phyloP scores from a whole-genome alignment of 2,329 filamentous ascomycete species.

The Colletotrichum agaves region DNA sequence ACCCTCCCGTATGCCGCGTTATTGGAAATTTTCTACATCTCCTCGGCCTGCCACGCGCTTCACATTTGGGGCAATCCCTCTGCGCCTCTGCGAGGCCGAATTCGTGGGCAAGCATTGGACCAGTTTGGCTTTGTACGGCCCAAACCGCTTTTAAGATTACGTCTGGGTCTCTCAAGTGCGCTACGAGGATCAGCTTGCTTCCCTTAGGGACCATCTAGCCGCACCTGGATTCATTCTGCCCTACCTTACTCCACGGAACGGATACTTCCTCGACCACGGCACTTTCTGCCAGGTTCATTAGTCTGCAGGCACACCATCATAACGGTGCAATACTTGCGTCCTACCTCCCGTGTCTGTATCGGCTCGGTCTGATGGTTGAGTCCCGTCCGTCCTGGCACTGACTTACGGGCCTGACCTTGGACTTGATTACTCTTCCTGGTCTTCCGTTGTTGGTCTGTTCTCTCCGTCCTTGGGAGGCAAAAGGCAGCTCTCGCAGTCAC shows the following conservation, averaged over 20 bases:
- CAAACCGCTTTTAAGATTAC: slow-evolving; percentile 33
- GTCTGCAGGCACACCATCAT: slow-evolving; percentile 1
- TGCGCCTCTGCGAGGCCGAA: slow-evolving; percentile 16
- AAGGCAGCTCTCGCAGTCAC: neutral
- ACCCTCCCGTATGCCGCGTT: slow-evolving; percentile 20
- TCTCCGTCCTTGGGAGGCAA: slow-evolving; percentile 1
- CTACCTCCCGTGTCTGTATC: slow-evolving; percentile 9
- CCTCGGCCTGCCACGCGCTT: slow-evolving; percentile 28
- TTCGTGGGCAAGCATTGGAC: slow-evolving; percentile 20
- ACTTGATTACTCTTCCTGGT: slow-evolving; percentile 4
- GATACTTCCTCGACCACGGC: slow-evolving; percentile 32
- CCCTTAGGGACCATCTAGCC: slow-evolving; percentile 31
- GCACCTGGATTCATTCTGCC: slow-evolving; percentile 33
- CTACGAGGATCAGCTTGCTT: slow-evolving; percentile 36
- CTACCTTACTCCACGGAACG: slow-evolving; percentile 36
- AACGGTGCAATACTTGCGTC: neutral
- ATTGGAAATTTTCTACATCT: slow-evolving; percentile 8
- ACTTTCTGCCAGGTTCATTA: slow-evolving; percentile 29
- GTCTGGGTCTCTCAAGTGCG: slow-evolving; percentile 33
- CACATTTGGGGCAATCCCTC: slow-evolving; percentile 13
- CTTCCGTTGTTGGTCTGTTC: slow-evolving; percentile 21
- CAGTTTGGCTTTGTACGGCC: slow-evolving; percentile 22
- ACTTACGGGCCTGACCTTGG: slow-evolving; percentile 15
- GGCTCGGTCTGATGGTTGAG: slow-evolving; percentile 26
- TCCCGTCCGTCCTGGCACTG: slow-evolving; percentile 26